Evolutionary conservation across 139 green algal genomes (phyloP).

Genomic region (Deuterostichococcus epilithicus): DNA sequence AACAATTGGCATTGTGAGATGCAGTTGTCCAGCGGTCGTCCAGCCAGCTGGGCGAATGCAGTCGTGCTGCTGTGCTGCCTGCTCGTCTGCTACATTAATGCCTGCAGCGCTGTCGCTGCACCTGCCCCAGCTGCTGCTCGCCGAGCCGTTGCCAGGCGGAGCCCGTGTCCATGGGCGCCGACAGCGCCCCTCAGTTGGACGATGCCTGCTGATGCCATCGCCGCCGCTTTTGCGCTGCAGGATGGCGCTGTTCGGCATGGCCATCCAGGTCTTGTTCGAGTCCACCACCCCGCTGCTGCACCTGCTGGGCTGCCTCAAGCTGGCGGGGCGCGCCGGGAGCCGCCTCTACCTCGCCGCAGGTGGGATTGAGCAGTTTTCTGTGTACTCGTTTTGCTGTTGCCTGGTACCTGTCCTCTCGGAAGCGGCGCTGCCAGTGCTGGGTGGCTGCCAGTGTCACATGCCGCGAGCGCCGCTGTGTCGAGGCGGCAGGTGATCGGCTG

Average conservation of each 20-base stretch:
- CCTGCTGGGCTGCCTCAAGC: conserved; percentile 31
- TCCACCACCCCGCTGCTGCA: conserved; percentile 37
- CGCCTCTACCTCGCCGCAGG: conserved; percentile 6
- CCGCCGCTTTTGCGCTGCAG: not conserved
- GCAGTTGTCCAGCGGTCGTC: no score
- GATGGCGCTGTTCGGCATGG: conserved; percentile 34
- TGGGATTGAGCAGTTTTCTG: not conserved
- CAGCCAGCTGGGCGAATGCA: no score
- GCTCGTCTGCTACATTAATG: no score
- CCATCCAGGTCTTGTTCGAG: conserved; percentile 40
- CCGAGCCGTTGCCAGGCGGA: no score
- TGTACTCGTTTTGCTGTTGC: not conserved
- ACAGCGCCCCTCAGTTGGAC: not conserved
- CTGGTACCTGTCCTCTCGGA: not conserved
- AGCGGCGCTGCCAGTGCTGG: not conserved
- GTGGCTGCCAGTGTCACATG: not conserved
- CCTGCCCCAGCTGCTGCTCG: no score
- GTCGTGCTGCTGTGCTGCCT: no score
- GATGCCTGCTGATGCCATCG: not conserved
- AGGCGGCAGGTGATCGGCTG: not conserved
- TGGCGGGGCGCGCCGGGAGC: conserved; percentile 2
- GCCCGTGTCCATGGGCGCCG: not conserved
- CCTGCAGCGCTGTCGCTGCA: no score
- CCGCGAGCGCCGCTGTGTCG: not conserved
- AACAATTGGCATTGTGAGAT: no score